A percentile compares a stretch with the other conserved stretches of the same genome.
Conservation (phyloP, 2,329 filamentous ascomycete species). For the Annulohypoxylon truncatum region DNA sequence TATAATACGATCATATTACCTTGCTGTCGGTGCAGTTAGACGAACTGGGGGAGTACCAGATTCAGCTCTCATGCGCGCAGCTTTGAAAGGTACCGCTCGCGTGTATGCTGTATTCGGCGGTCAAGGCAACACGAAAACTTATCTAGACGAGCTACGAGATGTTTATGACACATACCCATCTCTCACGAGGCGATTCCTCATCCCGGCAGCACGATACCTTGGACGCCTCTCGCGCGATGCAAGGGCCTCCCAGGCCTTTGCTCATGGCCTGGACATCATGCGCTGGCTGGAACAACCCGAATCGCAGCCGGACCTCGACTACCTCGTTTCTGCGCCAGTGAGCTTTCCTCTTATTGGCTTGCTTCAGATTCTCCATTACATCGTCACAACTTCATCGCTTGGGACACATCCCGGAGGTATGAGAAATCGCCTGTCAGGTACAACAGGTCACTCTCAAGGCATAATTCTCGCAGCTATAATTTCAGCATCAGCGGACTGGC, state of each 20-base stretch:
- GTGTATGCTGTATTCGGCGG: conserved; percentile 42
- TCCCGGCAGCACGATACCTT: conserved; percentile 32
- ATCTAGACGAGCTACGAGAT: conserved; percentile 41
- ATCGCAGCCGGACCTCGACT: conserved; percentile 47
- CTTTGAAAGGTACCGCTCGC: conserved; percentile 35
- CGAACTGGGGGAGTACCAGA: conserved; percentile 25
- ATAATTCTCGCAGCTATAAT: conserved; percentile 52
- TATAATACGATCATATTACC: conserved; percentile 37
- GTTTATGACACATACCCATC: conserved; percentile 39
- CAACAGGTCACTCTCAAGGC: conserved; percentile 55
- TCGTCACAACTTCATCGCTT: conserved; percentile 47
- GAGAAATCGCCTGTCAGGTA: conserved; percentile 39
- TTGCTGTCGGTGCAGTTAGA: conserved; percentile 31
- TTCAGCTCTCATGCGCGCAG: conserved; percentile 37
- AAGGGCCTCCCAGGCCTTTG: conserved; percentile 38
- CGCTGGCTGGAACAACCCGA: conserved; percentile 46
- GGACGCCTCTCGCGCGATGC: conserved; percentile 38
- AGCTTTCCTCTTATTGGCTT: conserved; percentile 55
- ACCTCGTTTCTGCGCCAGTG: conserved; percentile 52
- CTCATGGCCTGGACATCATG: conserved; percentile 48
- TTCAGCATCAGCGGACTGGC: conserved; percentile 50
- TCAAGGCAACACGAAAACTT: conserved; percentile 44
- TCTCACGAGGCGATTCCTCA: conserved; percentile 32
- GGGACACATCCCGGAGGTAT: conserved; percentile 49
- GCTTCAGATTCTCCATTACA: conserved; percentile 49